These are phyloP conservation scores for Ganoderma lucidum DNA, from an alignment of 1,284 basidiomycete species.

Conservation along the genomic window DNA sequence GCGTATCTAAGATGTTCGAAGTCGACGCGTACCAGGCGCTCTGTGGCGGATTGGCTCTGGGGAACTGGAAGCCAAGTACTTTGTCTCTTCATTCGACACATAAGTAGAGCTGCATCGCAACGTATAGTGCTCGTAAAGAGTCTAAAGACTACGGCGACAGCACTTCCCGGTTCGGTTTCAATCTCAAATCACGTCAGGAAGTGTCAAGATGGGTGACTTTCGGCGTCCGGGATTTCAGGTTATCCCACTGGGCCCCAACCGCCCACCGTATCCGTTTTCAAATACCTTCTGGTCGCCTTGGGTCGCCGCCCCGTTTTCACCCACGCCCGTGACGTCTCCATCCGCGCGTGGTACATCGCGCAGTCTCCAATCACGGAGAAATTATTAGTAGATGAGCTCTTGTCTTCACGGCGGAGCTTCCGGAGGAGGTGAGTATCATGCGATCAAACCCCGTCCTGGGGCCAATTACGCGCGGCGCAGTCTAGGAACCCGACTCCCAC, in stretches of 20 bases:
- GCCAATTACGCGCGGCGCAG: not conserved
- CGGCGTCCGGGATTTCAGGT: no score
- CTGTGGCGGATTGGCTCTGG: no score
- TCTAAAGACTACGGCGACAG: no score
- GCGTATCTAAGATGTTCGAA: no score
- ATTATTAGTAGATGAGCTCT: not conserved
- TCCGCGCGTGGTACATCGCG: not conserved
- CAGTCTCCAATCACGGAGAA: not conserved
- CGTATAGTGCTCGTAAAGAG: no score
- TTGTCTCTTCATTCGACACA: no score
- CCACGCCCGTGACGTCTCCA: not conserved
- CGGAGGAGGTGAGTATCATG: not conserved
- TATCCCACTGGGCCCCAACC: not conserved
- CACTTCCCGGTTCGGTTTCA: not conserved
- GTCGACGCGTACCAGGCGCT: not conserved
- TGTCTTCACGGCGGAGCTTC: not conserved
- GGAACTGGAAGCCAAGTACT: no score
- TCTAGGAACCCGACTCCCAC: not conserved
- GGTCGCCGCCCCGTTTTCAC: not conserved
- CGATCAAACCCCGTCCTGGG: not conserved
- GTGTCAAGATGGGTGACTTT: not conserved
- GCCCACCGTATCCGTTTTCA: not conserved
- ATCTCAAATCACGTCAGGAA: not conserved
- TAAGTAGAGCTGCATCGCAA: no score
- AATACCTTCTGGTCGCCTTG: not conserved